phyloP scores from a whole-genome alignment of 2,329 filamentous ascomycete genomes.

The Aspergillus viridinutans region DNA sequence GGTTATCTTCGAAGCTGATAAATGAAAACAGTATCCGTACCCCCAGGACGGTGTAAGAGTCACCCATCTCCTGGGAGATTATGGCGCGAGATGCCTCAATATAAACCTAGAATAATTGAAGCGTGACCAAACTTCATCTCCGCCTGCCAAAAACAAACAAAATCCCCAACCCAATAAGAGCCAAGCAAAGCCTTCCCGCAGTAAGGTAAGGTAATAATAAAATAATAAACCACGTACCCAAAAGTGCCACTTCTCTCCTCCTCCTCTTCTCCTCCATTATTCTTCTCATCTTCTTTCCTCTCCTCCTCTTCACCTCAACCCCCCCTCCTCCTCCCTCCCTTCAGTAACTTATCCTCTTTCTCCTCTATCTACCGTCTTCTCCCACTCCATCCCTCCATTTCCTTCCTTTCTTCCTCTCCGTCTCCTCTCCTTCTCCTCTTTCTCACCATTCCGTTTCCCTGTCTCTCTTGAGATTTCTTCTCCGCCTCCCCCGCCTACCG shows the following conservation, averaged over 20 bases:
- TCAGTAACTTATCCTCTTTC: slow-evolving; percentile 8
- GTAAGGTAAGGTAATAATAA: not conserved
- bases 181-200: slow-evolving; percentile 3
- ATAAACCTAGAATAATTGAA: no score
- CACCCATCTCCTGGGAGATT: no score
- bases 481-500: slow-evolving; percentile 25
- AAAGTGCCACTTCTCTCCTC: slow-evolving; percentile 1
- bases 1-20: slow-evolving; percentile 59
- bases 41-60: not conserved
- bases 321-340: slow-evolving; percentile 12
- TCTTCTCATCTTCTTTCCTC: slow-evolving; percentile 19
- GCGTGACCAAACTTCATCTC: not conserved
- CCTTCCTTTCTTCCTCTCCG: slow-evolving; percentile 7
- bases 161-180: not conserved
- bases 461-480: slow-evolving; percentile 9
- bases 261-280: slow-evolving; percentile 16
- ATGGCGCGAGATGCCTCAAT: no score
- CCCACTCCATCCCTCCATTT: not conserved
- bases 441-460: slow-evolving; percentile 21
- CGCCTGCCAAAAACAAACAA: not conserved
- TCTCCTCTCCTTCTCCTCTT: slow-evolving; percentile 14
- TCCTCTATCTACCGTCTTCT: slow-evolving; percentile 13
- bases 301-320: slow-evolving; percentile 13
- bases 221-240: slow-evolving; percentile 2
- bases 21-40: slow-evolving; percentile 21